phyloP scores from a whole-genome alignment of 306 rosid species.

The Cicer judaicum region DNA sequence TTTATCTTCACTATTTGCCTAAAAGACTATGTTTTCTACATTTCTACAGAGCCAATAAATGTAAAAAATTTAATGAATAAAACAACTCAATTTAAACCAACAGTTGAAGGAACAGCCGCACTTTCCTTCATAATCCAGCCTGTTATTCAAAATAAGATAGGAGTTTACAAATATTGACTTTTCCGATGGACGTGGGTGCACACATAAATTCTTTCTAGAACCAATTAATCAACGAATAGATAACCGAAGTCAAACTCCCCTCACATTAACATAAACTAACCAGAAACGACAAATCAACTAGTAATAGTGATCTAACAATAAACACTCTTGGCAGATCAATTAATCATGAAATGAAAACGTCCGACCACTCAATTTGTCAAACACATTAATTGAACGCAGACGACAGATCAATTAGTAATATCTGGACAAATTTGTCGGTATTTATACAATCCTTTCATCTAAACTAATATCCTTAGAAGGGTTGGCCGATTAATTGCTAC shows the following conservation, averaged over 20 bases:
- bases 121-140: constrained; percentile 3
- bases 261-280: neutral
- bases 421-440: neutral
- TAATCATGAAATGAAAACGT: neutral
- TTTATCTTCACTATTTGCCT: neutral
- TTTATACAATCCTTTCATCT: neutral
- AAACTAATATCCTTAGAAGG: neutral
- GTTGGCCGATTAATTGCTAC: neutral
- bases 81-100: constrained; percentile 19
- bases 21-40: neutral
- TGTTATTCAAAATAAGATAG: neutral
- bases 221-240: neutral
- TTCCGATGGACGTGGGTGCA: neutral
- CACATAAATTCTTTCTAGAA: neutral
- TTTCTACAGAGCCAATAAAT: neutral
- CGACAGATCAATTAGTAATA: neutral
- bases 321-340: neutral
- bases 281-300: neutral
- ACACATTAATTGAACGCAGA: neutral
- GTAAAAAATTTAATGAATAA: constrained; percentile 24
- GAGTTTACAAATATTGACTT: neutral
- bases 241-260: constrained; percentile 11
- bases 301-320: neutral
- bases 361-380: constrained; percentile 25
- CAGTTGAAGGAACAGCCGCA: neutral